Evolutionary conservation across 768 basidiomycete species (phyloP).

Genomic region (Amanita subjunquillea): DNA sequence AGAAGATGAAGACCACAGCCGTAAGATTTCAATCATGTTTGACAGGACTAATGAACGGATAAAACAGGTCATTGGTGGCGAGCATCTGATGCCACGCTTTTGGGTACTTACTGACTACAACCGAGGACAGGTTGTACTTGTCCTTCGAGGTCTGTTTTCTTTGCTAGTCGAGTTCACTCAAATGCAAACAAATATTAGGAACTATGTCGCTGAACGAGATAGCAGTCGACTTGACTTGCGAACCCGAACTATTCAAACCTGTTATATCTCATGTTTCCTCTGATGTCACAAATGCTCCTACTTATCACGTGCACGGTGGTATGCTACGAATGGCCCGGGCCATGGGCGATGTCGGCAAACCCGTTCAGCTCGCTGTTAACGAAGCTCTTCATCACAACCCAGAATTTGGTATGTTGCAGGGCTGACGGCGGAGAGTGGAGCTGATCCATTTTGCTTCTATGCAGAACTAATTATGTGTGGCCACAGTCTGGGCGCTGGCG

Average conservation of each 20-base stretch:
- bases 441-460: background rate
- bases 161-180: background rate
- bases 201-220: constrained; percentile 86
- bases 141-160: constrained; percentile 41
- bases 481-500: constrained; percentile 78
- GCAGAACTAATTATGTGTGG: constrained; percentile 69
- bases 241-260: constrained; percentile 56
- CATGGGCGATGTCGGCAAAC: constrained; percentile 70
- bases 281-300: constrained; percentile 12
- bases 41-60: background rate
- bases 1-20: constrained; percentile 43
- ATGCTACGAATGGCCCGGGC: constrained; percentile 71
- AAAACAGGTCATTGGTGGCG: constrained; percentile 42
- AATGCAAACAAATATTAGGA: constrained; percentile 23
- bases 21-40: constrained; percentile 15
- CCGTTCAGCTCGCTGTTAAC: constrained; percentile 66
- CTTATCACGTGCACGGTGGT: constrained; percentile 68
- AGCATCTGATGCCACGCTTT: constrained; percentile 70
- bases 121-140: constrained; percentile 64
- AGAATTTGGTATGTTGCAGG: constrained; percentile 49
- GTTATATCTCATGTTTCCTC: constrained; percentile 19
- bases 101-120: constrained; percentile 82
- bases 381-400: constrained; percentile 61
- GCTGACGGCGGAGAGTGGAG: background rate
- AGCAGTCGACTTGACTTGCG: constrained; percentile 78